Evolutionary conservation across 1,139 yeast genomes (phyloP), one percentile per base, ranked within the genome.

Genomic region (Saccharomyces uvarum): DNA sequence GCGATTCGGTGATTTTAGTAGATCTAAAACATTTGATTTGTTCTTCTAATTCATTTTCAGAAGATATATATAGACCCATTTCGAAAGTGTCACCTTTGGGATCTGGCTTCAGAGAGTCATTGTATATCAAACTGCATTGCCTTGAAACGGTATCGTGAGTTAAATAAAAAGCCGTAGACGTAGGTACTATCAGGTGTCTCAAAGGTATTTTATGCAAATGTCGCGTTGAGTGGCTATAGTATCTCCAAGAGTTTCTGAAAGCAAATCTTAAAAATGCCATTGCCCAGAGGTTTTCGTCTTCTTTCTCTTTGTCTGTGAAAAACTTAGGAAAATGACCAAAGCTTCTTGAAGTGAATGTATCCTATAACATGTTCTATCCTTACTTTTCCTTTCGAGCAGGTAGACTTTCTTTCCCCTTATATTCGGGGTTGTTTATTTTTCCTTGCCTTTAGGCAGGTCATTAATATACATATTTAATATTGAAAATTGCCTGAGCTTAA

Each of bases 81-180:
- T 86, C 93, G 68, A 77, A 85, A 0, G 93, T 86, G 44, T 82
- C 86, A 2, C 83, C 82, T 0, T 61, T 64, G 2, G 75, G 65
- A 54, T 75, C 78, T 0, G 87, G 83, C 4, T 51, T 58, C 41
- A 77, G 54, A 5, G 61, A 33, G 29, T 61, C 64, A 53, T 61
- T 61, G 11, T 46, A 52, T 32, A 61, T 46, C 21, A 24, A 24
- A 8, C 31, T 13, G 11, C 16, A 53, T 44, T 44, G 52, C 26
- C 29, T 48, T 38, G 44, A 19, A 19, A 38, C 1, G 2, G 44
- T 9, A 9, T 38, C 19, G 13, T 38, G 24, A 3, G 44, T 38
- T 19, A 38, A 11, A 19, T 38, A 38, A 8, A 38, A 19, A 19
- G n/a, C 44, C 9, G 19, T 19, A 7, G 44, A 16, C 11, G 44